A percentile compares a stretch with the other conserved stretches of the same genome.
phyloP scores from a whole-genome alignment of 2,329 filamentous ascomycete species.

The Sarocladiaceae sp. region DNA sequence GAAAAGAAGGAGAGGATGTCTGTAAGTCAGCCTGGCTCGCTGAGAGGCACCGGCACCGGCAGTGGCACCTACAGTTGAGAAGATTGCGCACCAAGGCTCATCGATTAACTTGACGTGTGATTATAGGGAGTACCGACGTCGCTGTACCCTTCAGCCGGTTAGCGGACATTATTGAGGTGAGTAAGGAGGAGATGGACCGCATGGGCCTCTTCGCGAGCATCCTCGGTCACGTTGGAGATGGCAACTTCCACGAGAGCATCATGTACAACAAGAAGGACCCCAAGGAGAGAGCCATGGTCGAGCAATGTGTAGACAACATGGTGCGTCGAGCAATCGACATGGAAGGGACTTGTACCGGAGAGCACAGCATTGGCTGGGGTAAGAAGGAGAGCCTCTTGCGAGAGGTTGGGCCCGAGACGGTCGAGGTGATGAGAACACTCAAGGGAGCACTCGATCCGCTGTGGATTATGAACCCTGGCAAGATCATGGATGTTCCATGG shows the following conservation, averaged over 20 bases:
- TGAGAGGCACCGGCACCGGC: too few relatives aligned
- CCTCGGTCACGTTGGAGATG: slow-evolving; percentile 84
- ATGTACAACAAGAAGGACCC: slow-evolving; percentile 71
- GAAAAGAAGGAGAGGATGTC: slow-evolving; percentile 60
- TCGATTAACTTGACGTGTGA: slow-evolving; percentile 6
- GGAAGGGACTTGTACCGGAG: slow-evolving; percentile 89
- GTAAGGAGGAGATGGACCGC: slow-evolving; percentile 83
- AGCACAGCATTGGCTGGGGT: slow-evolving; percentile 79
- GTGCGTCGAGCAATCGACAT: slow-evolving; percentile 84
- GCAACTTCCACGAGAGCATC: slow-evolving; percentile 91
- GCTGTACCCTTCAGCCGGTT: slow-evolving; percentile 73
- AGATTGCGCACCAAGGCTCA: too few relatives aligned
- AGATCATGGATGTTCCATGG: slow-evolving; percentile 71
- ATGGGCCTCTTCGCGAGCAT: slow-evolving; percentile 82
- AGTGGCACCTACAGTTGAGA: too few relatives aligned
- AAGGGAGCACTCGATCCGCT: slow-evolving; percentile 77
- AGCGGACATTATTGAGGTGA: slow-evolving; percentile 71
- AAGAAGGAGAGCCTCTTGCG: slow-evolving; percentile 76
- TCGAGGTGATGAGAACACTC: slow-evolving; percentile 78
- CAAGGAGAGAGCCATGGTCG: slow-evolving; percentile 67
- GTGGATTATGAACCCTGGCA: slow-evolving; percentile 89
- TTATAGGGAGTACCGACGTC: slow-evolving; percentile 69
- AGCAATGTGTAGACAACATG: slow-evolving; percentile 82
- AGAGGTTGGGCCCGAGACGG: slow-evolving; percentile 73
- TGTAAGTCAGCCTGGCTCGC: slow-evolving; percentile 44